Conservation (phyloP, 2,329 filamentous ascomycete genomes). For the Tolypocladium album region DNA sequence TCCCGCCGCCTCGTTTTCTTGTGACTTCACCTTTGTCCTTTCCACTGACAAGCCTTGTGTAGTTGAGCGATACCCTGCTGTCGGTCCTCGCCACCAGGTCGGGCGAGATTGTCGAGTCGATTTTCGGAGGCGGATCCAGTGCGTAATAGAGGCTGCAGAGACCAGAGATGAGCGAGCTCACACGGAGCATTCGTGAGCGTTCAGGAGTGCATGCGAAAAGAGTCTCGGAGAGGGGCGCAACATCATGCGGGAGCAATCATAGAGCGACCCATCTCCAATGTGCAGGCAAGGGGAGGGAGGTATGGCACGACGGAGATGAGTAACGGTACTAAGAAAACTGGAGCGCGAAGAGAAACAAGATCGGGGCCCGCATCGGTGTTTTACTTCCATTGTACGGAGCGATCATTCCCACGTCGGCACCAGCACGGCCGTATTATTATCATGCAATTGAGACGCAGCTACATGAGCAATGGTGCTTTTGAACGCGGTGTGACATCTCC, state of each 20-base stretch:
- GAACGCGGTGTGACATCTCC: neutral
- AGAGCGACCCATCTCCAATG: neutral
- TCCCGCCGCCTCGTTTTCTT: neutral
- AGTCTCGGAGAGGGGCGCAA: neutral
- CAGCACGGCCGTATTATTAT: neutral
- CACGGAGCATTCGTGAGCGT: neutral
- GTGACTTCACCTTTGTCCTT: neutral
- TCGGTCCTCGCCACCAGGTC: conserved; percentile 67
- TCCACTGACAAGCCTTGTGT: conserved; percentile 9
- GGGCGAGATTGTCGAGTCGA: conserved; percentile 66
- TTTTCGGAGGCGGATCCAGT: conserved; percentile 39
- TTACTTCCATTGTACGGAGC: neutral
- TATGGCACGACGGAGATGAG: neutral
- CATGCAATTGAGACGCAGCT: neutral
- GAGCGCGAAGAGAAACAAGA: neutral
- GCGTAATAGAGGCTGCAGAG: neutral
- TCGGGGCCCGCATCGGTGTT: neutral
- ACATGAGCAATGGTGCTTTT: neutral
- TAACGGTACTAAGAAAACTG: neutral
- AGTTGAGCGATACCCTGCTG: conserved; percentile 73
- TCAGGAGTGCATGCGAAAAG: neutral
- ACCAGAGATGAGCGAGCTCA: neutral
- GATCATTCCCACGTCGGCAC: neutral
- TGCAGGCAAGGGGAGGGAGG: neutral
- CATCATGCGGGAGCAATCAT: neutral